Conservation (phyloP, 306 rosid species). For the Inga leiocalycina region DNA sequence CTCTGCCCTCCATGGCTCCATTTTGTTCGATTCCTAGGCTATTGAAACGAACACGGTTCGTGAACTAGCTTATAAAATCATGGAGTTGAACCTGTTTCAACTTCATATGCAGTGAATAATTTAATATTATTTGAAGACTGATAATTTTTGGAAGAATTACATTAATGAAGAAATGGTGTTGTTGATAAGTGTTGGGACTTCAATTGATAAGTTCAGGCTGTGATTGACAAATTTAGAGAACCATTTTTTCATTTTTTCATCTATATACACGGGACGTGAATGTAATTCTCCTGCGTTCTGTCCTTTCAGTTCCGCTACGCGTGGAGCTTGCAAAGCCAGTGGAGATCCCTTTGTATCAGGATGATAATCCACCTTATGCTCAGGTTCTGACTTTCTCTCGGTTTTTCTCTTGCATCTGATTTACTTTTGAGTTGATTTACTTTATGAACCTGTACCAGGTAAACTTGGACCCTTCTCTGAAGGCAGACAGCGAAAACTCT, state of each 20-base stretch:
- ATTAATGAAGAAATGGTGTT: too few relatives aligned
- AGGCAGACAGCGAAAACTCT: slow-evolving; percentile 45
- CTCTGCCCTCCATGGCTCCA: too few relatives aligned
- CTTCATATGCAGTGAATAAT: background rate
- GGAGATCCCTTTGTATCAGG: slow-evolving; percentile 55
- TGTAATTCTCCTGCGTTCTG: background rate
- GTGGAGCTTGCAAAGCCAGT: slow-evolving; percentile 65
- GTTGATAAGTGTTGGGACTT: too few relatives aligned
- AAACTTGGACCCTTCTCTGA: slow-evolving; percentile 60
- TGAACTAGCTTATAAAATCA: background rate
- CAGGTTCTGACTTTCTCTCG: slow-evolving; percentile 45
- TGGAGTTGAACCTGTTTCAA: background rate
- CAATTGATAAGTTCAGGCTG: too few relatives aligned
- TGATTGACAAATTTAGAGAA: too few relatives aligned
- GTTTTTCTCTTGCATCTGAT: background rate
- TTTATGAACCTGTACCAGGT: slow-evolving; percentile 35
- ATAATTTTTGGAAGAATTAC: too few relatives aligned
- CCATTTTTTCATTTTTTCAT: too few relatives aligned
- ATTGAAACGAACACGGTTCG: background rate
- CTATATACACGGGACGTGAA: too few relatives aligned
- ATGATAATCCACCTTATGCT: slow-evolving; percentile 41
- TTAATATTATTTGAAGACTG: background rate
- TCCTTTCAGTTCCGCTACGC: slow-evolving; percentile 57
- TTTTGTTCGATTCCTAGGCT: background rate
- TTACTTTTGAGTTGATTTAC: background rate